Base-by-base conservation (phyloP, 2,329 filamentous ascomycete genomes). In the Penicillium sp. region DNA sequence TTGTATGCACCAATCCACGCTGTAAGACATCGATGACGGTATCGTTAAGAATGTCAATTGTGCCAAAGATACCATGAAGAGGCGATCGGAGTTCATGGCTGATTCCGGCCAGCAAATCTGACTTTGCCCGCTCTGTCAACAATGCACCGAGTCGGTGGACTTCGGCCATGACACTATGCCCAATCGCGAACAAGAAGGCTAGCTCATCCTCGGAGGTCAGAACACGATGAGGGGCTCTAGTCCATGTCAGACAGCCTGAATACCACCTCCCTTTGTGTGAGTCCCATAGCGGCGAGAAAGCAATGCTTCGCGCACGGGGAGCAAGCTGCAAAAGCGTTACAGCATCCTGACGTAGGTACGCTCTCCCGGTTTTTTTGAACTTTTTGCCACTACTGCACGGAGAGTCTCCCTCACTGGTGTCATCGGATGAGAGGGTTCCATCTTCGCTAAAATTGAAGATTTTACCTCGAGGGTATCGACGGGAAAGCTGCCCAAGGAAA, bases 381-480 rank as follows among this genome's bases (percentile, higher is more conserved):
- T 22, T 58, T 26, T 53, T 60, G 22, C 35, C 46, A 6, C 41
- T 46, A 46, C 21, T 48, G n/a, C 49, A 46, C 14, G 44, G 35
- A 9, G 24, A 45, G n/a, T 26, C 9, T 3, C 53, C 39, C 22
- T 62, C 60, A 35, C 58, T 57, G 5, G 48, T 57, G 1, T 63
- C 60, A 27, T 51, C 49, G 2, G 61, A 60, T 71, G 75, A 59
- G 0, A 77, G 51, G 10, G 71, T 67, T 0, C 78, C 79, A 11
- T 74, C 63, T 5, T 69, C 69, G 14, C 75, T 76, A 29, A 78
- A 79, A 48, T 76, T 77, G 58, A 81, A 82, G 1, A 82, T 72
- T 48, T 76, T 76, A 0, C 81, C 82, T 9, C 71, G 66, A 0
- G 80, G 80, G 55, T 83, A 79, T 1, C 75, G 70, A 13, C 73